phyloP scores from a whole-genome alignment of 2,329 filamentous ascomycete species.

The Alternaria incomplexa region DNA sequence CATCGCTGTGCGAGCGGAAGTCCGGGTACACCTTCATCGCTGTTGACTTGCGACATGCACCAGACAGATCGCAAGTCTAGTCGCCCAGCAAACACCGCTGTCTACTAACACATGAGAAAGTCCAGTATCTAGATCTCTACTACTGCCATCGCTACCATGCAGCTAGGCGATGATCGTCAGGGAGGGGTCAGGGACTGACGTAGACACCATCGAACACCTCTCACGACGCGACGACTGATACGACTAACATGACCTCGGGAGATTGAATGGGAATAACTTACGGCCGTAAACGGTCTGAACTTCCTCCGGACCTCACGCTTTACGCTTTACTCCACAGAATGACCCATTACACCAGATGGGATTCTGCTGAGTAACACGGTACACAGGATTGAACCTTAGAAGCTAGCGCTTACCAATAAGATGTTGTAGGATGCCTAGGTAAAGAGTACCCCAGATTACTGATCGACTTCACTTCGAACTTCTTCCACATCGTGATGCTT shows the following conservation, averaged over 20 bases:
- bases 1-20: background rate
- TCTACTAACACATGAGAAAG: background rate
- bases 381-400: background rate
- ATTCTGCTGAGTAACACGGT: background rate
- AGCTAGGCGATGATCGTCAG: background rate
- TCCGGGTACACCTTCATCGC: background rate
- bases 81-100: background rate
- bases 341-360: background rate
- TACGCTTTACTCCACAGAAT: background rate
- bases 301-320: background rate
- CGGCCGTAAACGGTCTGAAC: background rate
- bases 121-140: background rate
- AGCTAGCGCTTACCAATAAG: background rate
- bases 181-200: background rate
- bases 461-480: background rate
- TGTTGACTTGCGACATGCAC: background rate
- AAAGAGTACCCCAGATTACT: background rate
- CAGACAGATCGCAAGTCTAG: background rate
- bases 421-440: background rate
- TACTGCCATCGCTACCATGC: background rate
- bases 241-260: background rate
- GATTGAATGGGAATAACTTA: background rate
- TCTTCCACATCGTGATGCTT: background rate
- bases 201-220: background rate
- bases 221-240: background rate